Conservation (phyloP, 192 early-diverging fungal species). For the Pilobolus umbonatus region DNA sequence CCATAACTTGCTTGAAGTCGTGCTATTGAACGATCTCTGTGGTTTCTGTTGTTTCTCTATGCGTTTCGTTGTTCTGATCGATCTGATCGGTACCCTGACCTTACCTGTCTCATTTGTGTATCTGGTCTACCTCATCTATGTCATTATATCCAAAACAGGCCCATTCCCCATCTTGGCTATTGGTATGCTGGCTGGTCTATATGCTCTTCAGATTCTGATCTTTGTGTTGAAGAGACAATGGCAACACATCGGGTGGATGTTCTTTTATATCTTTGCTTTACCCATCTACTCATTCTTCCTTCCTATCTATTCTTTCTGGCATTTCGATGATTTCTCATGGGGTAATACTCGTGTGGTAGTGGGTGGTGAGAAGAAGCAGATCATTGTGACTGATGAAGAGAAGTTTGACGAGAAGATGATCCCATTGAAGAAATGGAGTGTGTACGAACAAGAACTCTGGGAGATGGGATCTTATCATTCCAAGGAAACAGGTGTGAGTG, state of each 20-base stretch:
- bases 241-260: slow-evolving; percentile 84
- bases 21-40: slow-evolving; percentile 83
- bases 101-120: slow-evolving; percentile 81
- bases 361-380: slow-evolving; percentile 61
- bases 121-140: slow-evolving; percentile 69
- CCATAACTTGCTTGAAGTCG: slow-evolving; percentile 90
- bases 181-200: slow-evolving; percentile 74
- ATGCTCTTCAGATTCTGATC: slow-evolving; percentile 85
- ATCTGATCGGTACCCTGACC: slow-evolving; percentile 78
- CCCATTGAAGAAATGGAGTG: slow-evolving; percentile 81
- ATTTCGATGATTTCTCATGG: slow-evolving; percentile 99
- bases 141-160: slow-evolving; percentile 55
- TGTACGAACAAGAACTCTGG: slow-evolving; percentile 79
- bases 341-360: slow-evolving; percentile 89
- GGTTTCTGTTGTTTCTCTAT: slow-evolving; percentile 97
- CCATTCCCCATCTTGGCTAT: slow-evolving; percentile 78
- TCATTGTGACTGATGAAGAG: slow-evolving; percentile 64
- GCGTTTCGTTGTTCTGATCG: slow-evolving; percentile 93
- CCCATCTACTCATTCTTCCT: slow-evolving; percentile 89
- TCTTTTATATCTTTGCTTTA: slow-evolving; percentile 83
- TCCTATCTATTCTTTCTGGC: slow-evolving; percentile 96
- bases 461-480: slow-evolving; percentile 50
- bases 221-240: slow-evolving; percentile 75
- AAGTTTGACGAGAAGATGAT: slow-evolving; percentile 84
- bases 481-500: slow-evolving; percentile 38